Evolutionary conservation across 192 early-diverging fungal genomes (phyloP).

Genomic region (Entophlyctis luteolus): DNA sequence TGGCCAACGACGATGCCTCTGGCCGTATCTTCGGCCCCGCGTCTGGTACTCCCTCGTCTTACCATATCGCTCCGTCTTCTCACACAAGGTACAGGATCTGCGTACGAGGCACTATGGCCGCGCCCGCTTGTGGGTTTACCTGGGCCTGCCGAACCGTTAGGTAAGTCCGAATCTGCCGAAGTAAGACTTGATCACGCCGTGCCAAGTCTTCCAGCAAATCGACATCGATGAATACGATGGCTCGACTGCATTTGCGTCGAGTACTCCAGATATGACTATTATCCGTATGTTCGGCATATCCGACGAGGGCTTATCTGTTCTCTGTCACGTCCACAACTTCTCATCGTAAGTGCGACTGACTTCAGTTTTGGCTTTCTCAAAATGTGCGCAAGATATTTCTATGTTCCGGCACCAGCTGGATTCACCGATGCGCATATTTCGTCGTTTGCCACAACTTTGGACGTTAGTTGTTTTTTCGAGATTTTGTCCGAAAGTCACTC

Average conservation of each 20-base stretch:
- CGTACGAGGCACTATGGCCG: neutral
- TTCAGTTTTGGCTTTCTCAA: neutral
- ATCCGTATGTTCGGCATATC: slow-evolving; percentile 85
- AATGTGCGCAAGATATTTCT: slow-evolving; percentile 65
- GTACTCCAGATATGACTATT: slow-evolving; percentile 46
- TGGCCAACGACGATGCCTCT: too few relatives aligned
- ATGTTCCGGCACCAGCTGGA: slow-evolving; percentile 81
- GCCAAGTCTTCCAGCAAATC: slow-evolving; percentile 88
- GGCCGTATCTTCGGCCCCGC: too few relatives aligned
- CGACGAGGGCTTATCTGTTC: slow-evolving; percentile 79
- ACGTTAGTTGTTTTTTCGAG: slow-evolving; percentile 45
- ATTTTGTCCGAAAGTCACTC: neutral
- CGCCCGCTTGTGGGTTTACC: neutral
- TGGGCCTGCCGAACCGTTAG: neutral
- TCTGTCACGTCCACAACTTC: slow-evolving; percentile 87
- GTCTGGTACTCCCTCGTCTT: too few relatives aligned
- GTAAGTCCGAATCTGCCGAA: neutral
- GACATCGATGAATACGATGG: slow-evolving; percentile 84
- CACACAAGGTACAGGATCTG: neutral
- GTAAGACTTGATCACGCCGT: neutral
- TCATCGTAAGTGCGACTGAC: slow-evolving; percentile 42
- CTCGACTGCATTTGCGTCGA: neutral
- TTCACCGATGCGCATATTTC: slow-evolving; percentile 63
- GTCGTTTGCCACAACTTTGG: slow-evolving; percentile 47
- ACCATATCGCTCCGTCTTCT: neutral